A percentile compares a stretch with the other conserved stretches of the same genome.
Conservation (phyloP, 305 asterid species). For the Monarda citriodora region DNA sequence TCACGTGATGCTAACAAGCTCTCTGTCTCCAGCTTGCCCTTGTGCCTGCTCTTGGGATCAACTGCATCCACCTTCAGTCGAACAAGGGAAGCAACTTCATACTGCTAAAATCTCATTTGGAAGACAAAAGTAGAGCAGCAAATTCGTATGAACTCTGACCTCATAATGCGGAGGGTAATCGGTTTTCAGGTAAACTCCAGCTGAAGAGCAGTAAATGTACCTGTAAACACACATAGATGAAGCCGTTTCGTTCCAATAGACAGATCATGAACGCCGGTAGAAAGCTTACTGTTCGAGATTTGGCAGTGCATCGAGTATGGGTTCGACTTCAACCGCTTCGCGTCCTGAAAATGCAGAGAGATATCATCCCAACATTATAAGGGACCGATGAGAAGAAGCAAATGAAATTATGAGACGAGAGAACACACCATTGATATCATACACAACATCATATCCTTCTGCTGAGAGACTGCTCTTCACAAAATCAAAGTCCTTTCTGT, state of each 20-base stretch:
- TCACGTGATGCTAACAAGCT: conserved; percentile 64
- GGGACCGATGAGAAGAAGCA: neutral
- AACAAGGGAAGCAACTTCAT: too few relatives aligned
- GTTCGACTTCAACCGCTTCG: conserved; percentile 94
- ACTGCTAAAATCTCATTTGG: neutral
- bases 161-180: conserved; percentile 24
- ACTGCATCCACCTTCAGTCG: conserved; percentile 73
- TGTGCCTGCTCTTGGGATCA: conserved; percentile 99
- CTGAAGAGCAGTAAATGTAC: conserved; percentile 29
- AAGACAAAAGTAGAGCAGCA: neutral
- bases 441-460: conserved; percentile 91
- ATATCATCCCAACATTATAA: conserved; percentile 1
- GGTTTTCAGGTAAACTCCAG: conserved; percentile 24
- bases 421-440: conserved; percentile 88
- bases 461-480: conserved; percentile 91
- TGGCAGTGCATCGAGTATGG: conserved; percentile 91
- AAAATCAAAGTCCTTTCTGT: conserved; percentile 86
- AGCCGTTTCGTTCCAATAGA: too few relatives aligned
- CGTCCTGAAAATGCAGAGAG: conserved; percentile 57
- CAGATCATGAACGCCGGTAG: neutral
- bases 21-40: conserved; percentile 99
- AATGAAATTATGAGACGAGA: neutral
- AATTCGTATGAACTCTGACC: conserved; percentile 3
- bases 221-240: conserved; percentile 6
- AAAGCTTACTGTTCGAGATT: conserved; percentile 89